Conservation (phyloP, 1,284 basidiomycete genomes). For the Malassezia slooffiae region DNA sequence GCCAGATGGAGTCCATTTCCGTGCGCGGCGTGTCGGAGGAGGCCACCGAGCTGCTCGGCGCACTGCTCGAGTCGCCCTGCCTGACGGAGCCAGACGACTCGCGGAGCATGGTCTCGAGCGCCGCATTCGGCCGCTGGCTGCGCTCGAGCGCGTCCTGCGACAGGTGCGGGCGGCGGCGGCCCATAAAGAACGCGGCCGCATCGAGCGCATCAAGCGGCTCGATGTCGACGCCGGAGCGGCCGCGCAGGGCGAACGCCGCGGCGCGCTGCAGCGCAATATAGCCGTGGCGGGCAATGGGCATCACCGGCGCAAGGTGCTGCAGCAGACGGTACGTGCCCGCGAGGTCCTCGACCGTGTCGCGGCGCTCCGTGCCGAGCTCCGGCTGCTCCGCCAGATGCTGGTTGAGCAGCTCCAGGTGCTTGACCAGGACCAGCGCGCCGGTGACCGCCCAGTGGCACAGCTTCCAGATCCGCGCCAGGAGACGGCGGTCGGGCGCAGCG, state of each 20-base stretch:
- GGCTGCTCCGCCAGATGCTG: slow-evolving; percentile 26
- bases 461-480: slow-evolving; percentile 24
- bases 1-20: too few relatives aligned
- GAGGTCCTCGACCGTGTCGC: slow-evolving; percentile 33
- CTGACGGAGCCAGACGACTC: too few relatives aligned
- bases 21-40: too few relatives aligned
- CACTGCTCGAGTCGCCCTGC: too few relatives aligned
- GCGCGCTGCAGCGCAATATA: slow-evolving; percentile 25
- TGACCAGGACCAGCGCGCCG: slow-evolving; percentile 27
- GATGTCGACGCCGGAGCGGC: too few relatives aligned
- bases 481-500: slow-evolving; percentile 20
- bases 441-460: slow-evolving; percentile 32
- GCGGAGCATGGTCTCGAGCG: too few relatives aligned
- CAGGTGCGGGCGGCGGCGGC: too few relatives aligned
- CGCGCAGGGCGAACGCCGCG: slow-evolving; percentile 4
- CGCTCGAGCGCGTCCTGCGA: too few relatives aligned
- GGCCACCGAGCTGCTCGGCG: too few relatives aligned
- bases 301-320: slow-evolving; percentile 28
- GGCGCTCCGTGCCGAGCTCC: slow-evolving; percentile 25
- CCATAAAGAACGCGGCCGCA: too few relatives aligned
- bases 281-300: slow-evolving; percentile 25
- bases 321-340: slow-evolving; percentile 28
- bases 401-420: slow-evolving; percentile 33
- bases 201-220: too few relatives aligned
- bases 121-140: too few relatives aligned